Percentiles rank a stretch among this genome's conserved stretches.
Evolutionary conservation across 1,284 basidiomycete species (phyloP).

Genomic region (Lignosus rhinocerotis): DNA sequence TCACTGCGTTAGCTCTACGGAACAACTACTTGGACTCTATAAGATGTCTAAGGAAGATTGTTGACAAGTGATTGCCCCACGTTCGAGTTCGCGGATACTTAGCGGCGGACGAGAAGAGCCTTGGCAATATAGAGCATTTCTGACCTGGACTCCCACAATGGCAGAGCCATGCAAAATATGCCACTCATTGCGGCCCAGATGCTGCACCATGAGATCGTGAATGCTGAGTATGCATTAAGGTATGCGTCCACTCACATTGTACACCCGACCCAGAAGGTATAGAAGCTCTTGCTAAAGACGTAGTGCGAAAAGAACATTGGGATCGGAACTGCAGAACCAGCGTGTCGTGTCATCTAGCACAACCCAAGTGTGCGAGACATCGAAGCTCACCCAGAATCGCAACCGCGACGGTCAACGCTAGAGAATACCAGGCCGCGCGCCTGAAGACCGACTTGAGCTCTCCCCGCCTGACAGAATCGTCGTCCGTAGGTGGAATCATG

Average conservation of each 20-base stretch:
- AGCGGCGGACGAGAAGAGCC: background rate
- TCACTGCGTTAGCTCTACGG: too few relatives aligned
- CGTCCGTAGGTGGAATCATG: background rate
- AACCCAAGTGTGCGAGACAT: constrained; percentile 1
- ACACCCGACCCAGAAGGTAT: constrained; percentile 51
- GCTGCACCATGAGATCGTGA: constrained; percentile 24
- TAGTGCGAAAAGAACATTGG: constrained; percentile 57
- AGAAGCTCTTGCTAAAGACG: constrained; percentile 49
- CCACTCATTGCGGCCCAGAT: constrained; percentile 50
- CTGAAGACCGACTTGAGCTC: constrained; percentile 40
- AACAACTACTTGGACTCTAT: too few relatives aligned
- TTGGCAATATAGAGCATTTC: constrained; percentile 40
- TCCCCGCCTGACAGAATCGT: constrained; percentile 10
- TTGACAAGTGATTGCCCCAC: too few relatives aligned
- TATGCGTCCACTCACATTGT: constrained; percentile 40
- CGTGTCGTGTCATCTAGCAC: background rate
- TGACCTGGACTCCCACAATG: constrained; percentile 46
- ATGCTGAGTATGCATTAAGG: background rate
- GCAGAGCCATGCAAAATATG: constrained; percentile 47
- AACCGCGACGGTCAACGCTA: constrained; percentile 40
- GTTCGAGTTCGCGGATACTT: too few relatives aligned
- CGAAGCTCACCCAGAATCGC: constrained; percentile 40
- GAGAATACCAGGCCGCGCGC: constrained; percentile 43
- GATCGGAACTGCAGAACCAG: constrained; percentile 40
- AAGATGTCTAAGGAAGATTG: background rate